Evolutionary conservation across 1,284 basidiomycete species (phyloP).

Genomic region (Leccinum subspadiceum): DNA sequence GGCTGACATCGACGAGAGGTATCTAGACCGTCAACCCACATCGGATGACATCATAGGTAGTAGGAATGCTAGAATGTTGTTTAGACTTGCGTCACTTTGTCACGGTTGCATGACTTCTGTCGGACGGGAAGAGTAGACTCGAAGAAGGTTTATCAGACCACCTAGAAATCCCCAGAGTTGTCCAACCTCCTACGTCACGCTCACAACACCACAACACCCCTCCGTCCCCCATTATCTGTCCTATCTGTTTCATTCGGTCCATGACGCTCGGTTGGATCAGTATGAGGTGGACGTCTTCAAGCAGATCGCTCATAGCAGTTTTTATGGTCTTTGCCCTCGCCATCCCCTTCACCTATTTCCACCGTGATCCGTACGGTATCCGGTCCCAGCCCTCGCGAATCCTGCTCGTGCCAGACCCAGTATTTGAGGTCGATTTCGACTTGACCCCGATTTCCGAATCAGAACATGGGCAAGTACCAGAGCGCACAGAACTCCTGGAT

Average conservation of each 20-base stretch:
- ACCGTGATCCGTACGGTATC: neutral
- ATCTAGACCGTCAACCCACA: neutral
- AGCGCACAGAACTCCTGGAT: neutral
- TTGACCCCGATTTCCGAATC: neutral
- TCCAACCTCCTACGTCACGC: no score
- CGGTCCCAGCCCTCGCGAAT: neutral
- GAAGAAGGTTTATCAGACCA: neutral
- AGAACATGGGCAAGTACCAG: neutral
- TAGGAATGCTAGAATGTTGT: neutral
- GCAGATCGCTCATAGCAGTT: slow-evolving; percentile 3
- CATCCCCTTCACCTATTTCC: neutral
- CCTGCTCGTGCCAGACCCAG: neutral
- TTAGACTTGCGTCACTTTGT: neutral
- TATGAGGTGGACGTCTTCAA: slow-evolving; percentile 2
- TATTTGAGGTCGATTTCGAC: neutral
- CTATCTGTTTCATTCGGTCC: no score
- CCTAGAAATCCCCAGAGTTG: neutral
- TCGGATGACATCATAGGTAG: neutral
- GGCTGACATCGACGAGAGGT: neutral
- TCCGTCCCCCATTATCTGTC: no score
- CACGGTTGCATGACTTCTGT: neutral
- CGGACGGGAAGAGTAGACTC: neutral
- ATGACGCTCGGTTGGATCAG: neutral
- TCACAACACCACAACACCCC: no score
- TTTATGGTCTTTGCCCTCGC: slow-evolving; percentile 1